phyloP scores from a whole-genome alignment of 768 basidiomycete species.

The Amanita exitialis region DNA sequence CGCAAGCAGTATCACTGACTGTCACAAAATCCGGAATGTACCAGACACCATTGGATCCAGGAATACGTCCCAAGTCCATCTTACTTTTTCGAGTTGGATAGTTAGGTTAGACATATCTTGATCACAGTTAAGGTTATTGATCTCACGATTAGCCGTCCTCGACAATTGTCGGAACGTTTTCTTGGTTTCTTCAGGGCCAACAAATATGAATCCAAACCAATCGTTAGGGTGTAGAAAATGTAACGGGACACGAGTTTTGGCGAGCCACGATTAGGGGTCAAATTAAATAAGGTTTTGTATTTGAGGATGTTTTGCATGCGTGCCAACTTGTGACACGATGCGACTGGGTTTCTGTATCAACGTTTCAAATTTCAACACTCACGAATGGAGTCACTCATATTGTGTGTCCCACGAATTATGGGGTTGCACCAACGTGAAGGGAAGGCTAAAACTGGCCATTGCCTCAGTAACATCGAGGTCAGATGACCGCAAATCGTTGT shows the following conservation, averaged over 20 bases:
- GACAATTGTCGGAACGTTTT: not conserved
- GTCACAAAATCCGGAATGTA: constrained; percentile 77
- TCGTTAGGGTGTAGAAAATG: not conserved
- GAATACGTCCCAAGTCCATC: constrained; percentile 17
- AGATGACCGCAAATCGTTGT: not conserved
- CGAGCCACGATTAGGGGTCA: not conserved
- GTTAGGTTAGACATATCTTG: constrained; percentile 2
- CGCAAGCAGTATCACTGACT: constrained; percentile 16
- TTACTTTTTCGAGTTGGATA: constrained; percentile 13
- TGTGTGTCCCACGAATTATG: too few relatives aligned
- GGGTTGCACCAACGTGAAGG: not conserved
- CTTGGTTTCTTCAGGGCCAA: not conserved
- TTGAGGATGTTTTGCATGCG: not conserved
- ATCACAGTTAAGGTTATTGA: constrained; percentile 5
- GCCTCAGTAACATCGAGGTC: not conserved
- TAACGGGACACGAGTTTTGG: not conserved
- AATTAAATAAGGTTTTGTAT: not conserved
- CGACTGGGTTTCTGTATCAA: not conserved
- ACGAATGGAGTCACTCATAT: too few relatives aligned
- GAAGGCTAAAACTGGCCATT: not conserved
- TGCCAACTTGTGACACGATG: not conserved
- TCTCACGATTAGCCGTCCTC: not conserved
- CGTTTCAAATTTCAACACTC: not conserved
- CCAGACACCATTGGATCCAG: constrained; percentile 31
- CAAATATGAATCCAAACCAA: not conserved